Base-by-base conservation (phyloP, 1,284 basidiomycete genomes). In the Coriolopsis trogii region DNA sequence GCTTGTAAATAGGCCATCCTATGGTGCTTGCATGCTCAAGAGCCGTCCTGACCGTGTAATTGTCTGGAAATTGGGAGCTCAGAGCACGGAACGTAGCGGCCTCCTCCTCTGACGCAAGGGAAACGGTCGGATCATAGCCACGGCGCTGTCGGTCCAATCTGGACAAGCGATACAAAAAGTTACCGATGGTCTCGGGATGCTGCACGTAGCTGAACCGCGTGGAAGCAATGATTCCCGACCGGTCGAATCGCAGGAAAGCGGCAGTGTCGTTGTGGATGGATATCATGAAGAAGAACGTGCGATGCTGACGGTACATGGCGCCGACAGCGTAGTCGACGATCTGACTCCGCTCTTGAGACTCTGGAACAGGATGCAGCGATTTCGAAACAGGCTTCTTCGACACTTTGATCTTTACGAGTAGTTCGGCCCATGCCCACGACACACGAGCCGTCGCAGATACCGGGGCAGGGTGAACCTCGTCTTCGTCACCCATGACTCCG, bases 151-250 rank as follows among this genome's bases (percentile, higher is more conserved):
- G 34, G 13, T n/a, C 38, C 33, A 57, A 7, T 18, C 13, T 34
- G n/a, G 41, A 37, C 25, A 49, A 54, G 3, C 60, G 51, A 42
- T 49, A 56, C 13, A 62, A 29, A 42, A 60, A 55, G 16, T 51
- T 49, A 12, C 39, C 31, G 15, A 62, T 42, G 9, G 49, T 12
- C 6, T 41, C 34, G 0, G 55, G 56, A 12, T 54, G 29, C 18
- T 48, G 21, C 15, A 41, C 23, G 33, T 53, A 53, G 46, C 58
- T 26, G 50, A 62, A 53, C 12, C n/a, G 18, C 12, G 21, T n/a
- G 16, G 46, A 23, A 16, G 26, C 20, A 6, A 23, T 21, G 9
- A 18, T 25, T 10, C 39, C 46, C 13, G 38, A 20, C 10, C 46
- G n/a, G 29, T 41, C 46, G 26, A 37, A 49, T 12, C 39, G 39